Base-by-base conservation (phyloP, 768 basidiomycete genomes). In the Lentinula detonsa region DNA sequence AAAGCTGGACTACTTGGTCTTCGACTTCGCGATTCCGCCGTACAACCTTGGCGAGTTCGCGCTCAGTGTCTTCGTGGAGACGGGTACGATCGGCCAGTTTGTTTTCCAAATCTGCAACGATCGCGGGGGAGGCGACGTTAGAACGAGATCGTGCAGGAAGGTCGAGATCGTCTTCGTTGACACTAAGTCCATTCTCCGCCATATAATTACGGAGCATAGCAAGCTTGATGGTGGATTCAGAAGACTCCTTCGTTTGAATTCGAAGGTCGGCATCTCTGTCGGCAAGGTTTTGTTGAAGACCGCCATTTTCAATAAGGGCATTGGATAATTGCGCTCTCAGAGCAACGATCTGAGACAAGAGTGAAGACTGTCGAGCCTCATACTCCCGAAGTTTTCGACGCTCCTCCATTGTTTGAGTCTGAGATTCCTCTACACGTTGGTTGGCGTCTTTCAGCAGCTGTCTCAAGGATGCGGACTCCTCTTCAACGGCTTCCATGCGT, bases 121-220 rank as follows among this genome's bases (percentile, higher is more conserved):
- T 74, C 18, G 75, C 73, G 35, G 80, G 77, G 2, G 81, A 80
- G 48, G 70, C 68, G 11, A 72, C 63, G 40, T 74, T 75, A 50
- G 73, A 67, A 51, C 77, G 71, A 13, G 81, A 76, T 4, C 74
- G 73, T n/a, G 79, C 70, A 8, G 75, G 31, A 5, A 45, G 35
- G 21, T 51, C 70, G 18, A 86, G 65, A 40, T 89, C 85, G 53
- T 87, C 89, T 18, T 93, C 91, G 58, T 90, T 88, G 18, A 90
- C 75, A 31, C 81, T 81, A 57, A 98, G 82, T 15, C 95, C 96
- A 68, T 91, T 87, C 68, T 98, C 97, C 21, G 87, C 85, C 51
- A 98, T 81, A 69, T 98, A 87, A 69, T 85, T 90, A 50, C 93
- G 86, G 61, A 98, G 77, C 78, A 92, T 88, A 28, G 79, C 83